These are phyloP conservation scores for Myxozyma melibiosi DNA, from an alignment of 805 yeast species.

Conservation along the genomic window DNA sequence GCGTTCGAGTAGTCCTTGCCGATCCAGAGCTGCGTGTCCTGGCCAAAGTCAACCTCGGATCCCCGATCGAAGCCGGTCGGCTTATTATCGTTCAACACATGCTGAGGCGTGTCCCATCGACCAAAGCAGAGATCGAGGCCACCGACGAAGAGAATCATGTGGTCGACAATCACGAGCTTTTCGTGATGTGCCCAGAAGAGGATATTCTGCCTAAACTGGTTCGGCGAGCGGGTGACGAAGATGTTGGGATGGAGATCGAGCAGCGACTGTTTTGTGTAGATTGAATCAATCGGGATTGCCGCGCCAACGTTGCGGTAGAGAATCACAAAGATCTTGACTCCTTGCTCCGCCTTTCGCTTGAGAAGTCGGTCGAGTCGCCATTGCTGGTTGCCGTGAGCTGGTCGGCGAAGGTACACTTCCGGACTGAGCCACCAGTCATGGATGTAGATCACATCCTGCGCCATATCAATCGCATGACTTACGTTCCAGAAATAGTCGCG, in stretches of 20 bases:
- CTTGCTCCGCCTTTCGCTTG: constrained; percentile 88
- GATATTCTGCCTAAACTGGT: constrained; percentile 88
- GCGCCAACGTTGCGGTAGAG: constrained; percentile 92
- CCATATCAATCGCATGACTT: constrained; percentile 88
- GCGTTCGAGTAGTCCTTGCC: constrained; percentile 99
- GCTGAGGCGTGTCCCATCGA: constrained; percentile 95
- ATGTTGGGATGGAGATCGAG: constrained; percentile 82
- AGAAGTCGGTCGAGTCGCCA: constrained; percentile 88
- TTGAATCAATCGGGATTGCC: constrained; percentile 89
- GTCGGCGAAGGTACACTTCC: constrained; percentile 87
- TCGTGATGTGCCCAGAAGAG: constrained; percentile 99
- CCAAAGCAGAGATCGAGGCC: constrained; percentile 97
- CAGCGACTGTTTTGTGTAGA: constrained; percentile 92
- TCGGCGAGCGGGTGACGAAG: constrained; percentile 91
- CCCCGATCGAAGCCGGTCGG: constrained; percentile 35
- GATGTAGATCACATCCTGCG: constrained; percentile 87
- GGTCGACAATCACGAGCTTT: constrained; percentile 82
- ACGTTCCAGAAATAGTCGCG: constrained; percentile 97
- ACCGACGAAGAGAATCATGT: constrained; percentile 86
- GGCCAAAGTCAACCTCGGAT: constrained; percentile 40
- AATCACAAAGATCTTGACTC: constrained; percentile 89
- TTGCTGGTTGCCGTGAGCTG: constrained; percentile 92
- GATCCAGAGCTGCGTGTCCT: constrained; percentile 72
- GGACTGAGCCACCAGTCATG: constrained; percentile 99
- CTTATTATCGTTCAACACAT: constrained; percentile 76